Evolutionary conservation across 129 eudicot species (phyloP).

Genomic region (Kitagawia praeruptora): DNA sequence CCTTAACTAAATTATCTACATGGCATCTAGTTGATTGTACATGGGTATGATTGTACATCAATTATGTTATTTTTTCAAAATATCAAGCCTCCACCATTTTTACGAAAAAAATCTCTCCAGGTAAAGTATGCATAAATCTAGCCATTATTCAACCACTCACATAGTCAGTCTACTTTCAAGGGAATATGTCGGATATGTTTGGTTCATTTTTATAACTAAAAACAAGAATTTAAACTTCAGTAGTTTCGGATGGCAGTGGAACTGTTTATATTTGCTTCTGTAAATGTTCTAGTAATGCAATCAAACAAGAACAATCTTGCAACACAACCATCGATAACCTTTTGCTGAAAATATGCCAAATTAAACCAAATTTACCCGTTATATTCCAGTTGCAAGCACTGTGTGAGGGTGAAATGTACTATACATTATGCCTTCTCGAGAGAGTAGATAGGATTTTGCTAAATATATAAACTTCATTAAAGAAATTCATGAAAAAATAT

Average conservation of each 20-base stretch:
- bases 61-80: background rate
- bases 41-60: background rate
- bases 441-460: background rate
- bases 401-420: background rate
- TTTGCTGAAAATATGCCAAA: background rate
- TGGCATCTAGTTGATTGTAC: too few species aligned
- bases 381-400: background rate
- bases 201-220: too few species aligned
- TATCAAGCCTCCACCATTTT: background rate
- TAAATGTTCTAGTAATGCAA: background rate
- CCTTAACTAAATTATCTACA: too few species aligned
- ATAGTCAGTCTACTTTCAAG: background rate
- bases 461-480: background rate
- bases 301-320: background rate
- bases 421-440: background rate
- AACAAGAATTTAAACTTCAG: background rate
- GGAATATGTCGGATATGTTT: background rate
- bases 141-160: background rate
- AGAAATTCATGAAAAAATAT: background rate
- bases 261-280: background rate
- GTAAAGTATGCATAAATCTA: too few species aligned
- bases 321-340: too few species aligned
- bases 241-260: background rate
- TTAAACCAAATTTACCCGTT: background rate
- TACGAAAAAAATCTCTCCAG: background rate